phyloP scores from a whole-genome alignment of 2,329 filamentous ascomycete genomes.

The Ceratocystis cacaofunesta region DNA sequence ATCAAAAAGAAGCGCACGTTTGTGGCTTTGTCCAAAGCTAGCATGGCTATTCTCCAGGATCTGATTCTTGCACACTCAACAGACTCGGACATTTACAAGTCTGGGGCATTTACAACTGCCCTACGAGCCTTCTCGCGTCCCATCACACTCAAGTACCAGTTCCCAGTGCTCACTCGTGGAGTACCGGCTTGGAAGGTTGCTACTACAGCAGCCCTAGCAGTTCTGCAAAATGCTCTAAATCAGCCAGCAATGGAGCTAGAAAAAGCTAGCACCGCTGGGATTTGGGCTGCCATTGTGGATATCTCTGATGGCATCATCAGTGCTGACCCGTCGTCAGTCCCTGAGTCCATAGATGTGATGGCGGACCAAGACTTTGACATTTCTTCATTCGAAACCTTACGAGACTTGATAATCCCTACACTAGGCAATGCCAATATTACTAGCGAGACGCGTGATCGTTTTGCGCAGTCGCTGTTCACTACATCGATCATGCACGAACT shows the following conservation, averaged over 20 bases:
- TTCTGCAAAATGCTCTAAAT: constrained; percentile 52
- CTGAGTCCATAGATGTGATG: constrained; percentile 25
- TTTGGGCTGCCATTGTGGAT: constrained; percentile 57
- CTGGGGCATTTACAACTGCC: constrained; percentile 49
- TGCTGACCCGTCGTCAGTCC: constrained; percentile 36
- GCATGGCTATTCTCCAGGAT: constrained; percentile 54
- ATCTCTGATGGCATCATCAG: constrained; percentile 55
- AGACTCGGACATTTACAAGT: constrained; percentile 53
- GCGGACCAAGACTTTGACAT: constrained; percentile 75
- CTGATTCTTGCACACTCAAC: constrained; percentile 44
- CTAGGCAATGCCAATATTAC: constrained; percentile 53
- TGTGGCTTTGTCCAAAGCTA: constrained; percentile 72
- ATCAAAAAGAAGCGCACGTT: constrained; percentile 48
- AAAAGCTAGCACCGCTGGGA: constrained; percentile 32
- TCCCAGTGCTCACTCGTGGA: constrained; percentile 55
- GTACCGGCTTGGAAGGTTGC: constrained; percentile 66
- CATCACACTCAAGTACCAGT: constrained; percentile 67
- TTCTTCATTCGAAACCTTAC: constrained; percentile 51
- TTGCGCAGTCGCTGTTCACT: constrained; percentile 62
- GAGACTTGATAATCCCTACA: constrained; percentile 56
- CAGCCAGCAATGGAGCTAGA: constrained; percentile 31
- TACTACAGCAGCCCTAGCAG: constrained; percentile 52
- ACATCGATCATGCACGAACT: constrained; percentile 62
- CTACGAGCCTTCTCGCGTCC: constrained; percentile 54
- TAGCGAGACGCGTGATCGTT: constrained; percentile 51